Conservation (phyloP, 208 protist species). For the Trypanosoma melophagium region DNA sequence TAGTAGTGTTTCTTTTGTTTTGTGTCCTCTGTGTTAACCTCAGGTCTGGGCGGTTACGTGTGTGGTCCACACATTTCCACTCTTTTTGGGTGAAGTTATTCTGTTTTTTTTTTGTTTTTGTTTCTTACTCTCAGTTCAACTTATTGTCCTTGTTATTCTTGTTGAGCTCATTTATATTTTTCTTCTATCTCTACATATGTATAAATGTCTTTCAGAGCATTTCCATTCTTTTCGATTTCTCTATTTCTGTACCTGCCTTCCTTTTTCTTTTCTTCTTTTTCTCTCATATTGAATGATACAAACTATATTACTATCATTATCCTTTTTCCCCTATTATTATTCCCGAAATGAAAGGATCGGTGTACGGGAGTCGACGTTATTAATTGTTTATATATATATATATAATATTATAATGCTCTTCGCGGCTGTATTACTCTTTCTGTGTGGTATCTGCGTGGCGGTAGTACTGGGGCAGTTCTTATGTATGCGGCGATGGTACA, state of each 20-base stretch:
- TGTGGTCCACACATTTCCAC: neutral
- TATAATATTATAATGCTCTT: neutral
- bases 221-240: neutral
- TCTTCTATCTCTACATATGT: neutral
- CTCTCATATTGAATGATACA: no score
- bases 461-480: neutral
- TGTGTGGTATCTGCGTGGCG: neutral
- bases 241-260: neutral
- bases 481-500: constrained; percentile 8
- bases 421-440: neutral
- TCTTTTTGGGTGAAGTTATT: constrained; percentile 4
- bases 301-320: no score
- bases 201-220: neutral
- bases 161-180: neutral
- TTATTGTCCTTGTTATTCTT: constrained; percentile 3
- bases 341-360: no score
- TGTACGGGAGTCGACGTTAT: no score
- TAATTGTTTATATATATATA: neutral
- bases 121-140: neutral
- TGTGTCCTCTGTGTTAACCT: no score
- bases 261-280: constrained; percentile 11
- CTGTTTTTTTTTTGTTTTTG: constrained; percentile 18
- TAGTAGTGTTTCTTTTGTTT: no score
- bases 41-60: neutral
- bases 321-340: no score